Conservation (phyloP, 352 stramenopile genomes). For the Globisporangium heterothallicum region DNA sequence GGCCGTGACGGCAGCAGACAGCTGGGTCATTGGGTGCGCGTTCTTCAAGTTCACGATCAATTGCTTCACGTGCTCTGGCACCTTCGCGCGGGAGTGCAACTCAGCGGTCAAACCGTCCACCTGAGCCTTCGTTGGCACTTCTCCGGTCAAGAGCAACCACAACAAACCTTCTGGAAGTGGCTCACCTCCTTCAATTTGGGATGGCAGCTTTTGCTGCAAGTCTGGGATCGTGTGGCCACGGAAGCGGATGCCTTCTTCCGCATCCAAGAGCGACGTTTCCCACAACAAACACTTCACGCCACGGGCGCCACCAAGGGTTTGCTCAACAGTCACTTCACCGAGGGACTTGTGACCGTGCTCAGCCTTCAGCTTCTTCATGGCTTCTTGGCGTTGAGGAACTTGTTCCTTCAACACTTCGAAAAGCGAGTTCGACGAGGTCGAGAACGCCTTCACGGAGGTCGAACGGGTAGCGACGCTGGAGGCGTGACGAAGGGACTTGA, state of each 20-base stretch:
- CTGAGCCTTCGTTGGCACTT: constrained; percentile 96
- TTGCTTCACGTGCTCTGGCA: constrained; percentile 94
- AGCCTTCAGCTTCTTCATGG: constrained; percentile 93
- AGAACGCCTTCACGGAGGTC: constrained; percentile 51
- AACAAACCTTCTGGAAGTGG: constrained; percentile 95
- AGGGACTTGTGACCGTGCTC: constrained; percentile 91
- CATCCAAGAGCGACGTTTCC: constrained; percentile 96
- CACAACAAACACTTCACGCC: constrained; percentile 99
- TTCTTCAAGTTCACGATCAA: constrained; percentile 95
- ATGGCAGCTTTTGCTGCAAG: constrained; percentile 94
- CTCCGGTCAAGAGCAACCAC: constrained; percentile 97
- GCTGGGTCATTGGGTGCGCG: constrained; percentile 99
- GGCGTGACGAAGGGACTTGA: constrained; percentile 60
- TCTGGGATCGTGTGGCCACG: constrained; percentile 98
- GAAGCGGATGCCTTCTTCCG: constrained; percentile 98
- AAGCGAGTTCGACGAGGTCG: constrained; percentile 61
- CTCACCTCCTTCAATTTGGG: constrained; percentile 90
- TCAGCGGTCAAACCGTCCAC: constrained; percentile 93
- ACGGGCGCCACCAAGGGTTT: constrained; percentile 95
- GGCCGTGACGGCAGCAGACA: constrained; percentile 91
- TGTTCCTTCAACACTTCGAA: constrained; percentile 85
- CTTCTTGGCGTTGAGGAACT: constrained; percentile 89
- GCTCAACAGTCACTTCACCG: constrained; percentile 93
- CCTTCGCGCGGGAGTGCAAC: constrained; percentile 91
- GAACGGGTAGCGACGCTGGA: constrained; percentile 37